Evolutionary conservation across 2,329 filamentous ascomycete genomes (phyloP).

Genomic region (Xylariales sp.): DNA sequence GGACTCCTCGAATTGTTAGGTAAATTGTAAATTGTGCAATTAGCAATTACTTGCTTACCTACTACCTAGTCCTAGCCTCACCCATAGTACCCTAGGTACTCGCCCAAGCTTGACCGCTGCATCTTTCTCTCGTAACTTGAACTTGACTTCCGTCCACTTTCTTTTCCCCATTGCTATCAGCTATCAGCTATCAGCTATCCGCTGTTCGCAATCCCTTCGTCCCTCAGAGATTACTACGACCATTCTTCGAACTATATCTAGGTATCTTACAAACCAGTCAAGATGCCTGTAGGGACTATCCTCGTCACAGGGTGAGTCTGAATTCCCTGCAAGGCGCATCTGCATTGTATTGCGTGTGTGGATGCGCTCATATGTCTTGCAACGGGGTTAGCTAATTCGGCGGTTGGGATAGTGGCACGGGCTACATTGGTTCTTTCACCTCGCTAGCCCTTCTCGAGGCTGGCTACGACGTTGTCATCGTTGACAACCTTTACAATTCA

Average conservation of each 20-base stretch:
- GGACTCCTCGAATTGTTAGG: constrained; percentile 36
- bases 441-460: constrained; percentile 90
- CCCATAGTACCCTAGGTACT: no score
- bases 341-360: neutral
- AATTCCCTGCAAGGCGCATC: neutral
- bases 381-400: constrained; percentile 21
- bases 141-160: constrained; percentile 7
- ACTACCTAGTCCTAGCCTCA: no score
- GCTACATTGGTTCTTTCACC: constrained; percentile 99
- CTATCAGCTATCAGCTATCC: no score
- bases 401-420: constrained; percentile 77
- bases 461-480: constrained; percentile 95
- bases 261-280: constrained; percentile 38
- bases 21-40: no score
- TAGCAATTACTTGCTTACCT: no score
- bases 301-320: constrained; percentile 86
- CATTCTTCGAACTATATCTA: constrained; percentile 9
- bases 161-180: neutral
- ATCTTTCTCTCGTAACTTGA: constrained; percentile 10
- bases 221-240: constrained; percentile 1
- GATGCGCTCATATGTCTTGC: neutral
- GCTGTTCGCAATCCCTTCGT: constrained; percentile 1
- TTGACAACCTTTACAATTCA: constrained; percentile 98
- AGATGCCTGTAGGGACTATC: constrained; percentile 86
- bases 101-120: constrained; percentile 23